Conservation (phyloP, 192 early-diverging fungal species). For the Lunasporangiospora selenospora region DNA sequence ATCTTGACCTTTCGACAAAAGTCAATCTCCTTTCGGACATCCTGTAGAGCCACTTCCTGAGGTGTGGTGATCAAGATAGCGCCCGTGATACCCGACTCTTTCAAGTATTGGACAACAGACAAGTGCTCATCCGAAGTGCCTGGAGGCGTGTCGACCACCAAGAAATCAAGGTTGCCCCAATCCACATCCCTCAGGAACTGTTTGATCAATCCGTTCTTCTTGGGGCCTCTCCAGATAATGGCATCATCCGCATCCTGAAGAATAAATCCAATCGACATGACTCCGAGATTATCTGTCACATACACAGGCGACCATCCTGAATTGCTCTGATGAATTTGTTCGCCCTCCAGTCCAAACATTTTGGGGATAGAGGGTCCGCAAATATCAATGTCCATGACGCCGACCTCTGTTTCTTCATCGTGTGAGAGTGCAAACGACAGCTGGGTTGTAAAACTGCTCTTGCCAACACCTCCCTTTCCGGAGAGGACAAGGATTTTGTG, state of each 20-base stretch:
- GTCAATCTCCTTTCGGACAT: constrained; percentile 98
- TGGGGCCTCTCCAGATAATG: constrained; percentile 95
- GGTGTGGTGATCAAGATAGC: constrained; percentile 95
- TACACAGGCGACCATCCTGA: constrained; percentile 85
- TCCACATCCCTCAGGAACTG: constrained; percentile 97
- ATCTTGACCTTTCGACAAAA: constrained; percentile 94
- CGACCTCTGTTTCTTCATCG: constrained; percentile 64
- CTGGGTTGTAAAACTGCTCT: constrained; percentile 91
- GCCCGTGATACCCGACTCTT: constrained; percentile 80
- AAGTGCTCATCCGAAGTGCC: constrained; percentile 98
- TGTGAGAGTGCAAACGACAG: constrained; percentile 84
- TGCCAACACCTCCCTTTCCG: constrained; percentile 99
- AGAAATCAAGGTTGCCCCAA: constrained; percentile 90
- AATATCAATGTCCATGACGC: constrained; percentile 96
- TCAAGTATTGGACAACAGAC: constrained; percentile 81
- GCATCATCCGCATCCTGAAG: constrained; percentile 86
- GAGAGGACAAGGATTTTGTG: constrained; percentile 96
- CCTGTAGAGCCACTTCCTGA: constrained; percentile 85
- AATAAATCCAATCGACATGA: constrained; percentile 97
- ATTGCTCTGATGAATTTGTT: constrained; percentile 83
- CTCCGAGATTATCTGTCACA: constrained; percentile 77
- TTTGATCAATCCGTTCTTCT: constrained; percentile 94
- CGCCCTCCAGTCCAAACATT: constrained; percentile 86
- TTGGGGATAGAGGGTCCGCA: constrained; percentile 95
- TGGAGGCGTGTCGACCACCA: constrained; percentile 96